Evolutionary conservation across 768 basidiomycete species (phyloP).

Genomic region (Gloeostereum incarnatum): DNA sequence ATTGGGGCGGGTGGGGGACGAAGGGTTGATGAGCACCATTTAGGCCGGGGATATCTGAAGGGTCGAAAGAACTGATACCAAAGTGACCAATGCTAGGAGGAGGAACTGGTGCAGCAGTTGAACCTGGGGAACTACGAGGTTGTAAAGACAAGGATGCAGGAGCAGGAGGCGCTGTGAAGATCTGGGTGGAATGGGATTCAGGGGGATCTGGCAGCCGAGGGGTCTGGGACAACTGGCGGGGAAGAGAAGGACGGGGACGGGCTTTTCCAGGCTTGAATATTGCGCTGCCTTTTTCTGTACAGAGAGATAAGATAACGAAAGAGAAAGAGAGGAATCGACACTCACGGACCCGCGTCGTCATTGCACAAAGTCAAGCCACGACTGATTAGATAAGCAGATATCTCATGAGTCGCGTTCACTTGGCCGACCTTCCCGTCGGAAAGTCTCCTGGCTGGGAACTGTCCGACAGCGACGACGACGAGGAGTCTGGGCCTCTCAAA

Average conservation of each 20-base stretch:
- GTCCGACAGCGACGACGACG: constrained; percentile 31
- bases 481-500: too few relatives aligned
- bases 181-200: not conserved
- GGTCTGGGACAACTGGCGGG: constrained; percentile 9
- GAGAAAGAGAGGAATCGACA: constrained; percentile 12
- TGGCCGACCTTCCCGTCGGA: constrained; percentile 44
- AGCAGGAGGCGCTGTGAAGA: not conserved
- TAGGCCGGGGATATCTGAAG: too few relatives aligned
- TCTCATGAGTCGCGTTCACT: constrained; percentile 13
- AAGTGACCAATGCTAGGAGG: too few relatives aligned
- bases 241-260: constrained; percentile 29
- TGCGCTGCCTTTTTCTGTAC: constrained; percentile 59
- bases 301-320: constrained; percentile 7
- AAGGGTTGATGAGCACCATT: too few relatives aligned
- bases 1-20: too few relatives aligned
- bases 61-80: too few relatives aligned
- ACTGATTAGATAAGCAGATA: constrained; percentile 2
- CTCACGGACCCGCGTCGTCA: constrained; percentile 61
- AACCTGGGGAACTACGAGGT: not conserved
- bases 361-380: constrained; percentile 10
- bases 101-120: not conserved
- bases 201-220: not conserved
- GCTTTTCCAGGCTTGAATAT: constrained; percentile 61
- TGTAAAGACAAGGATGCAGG: not conserved
- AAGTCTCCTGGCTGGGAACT: constrained; percentile 53